Evolutionary conservation across 2,329 filamentous ascomycete genomes (phyloP).

Genomic region (Hypoxylon sp.): DNA sequence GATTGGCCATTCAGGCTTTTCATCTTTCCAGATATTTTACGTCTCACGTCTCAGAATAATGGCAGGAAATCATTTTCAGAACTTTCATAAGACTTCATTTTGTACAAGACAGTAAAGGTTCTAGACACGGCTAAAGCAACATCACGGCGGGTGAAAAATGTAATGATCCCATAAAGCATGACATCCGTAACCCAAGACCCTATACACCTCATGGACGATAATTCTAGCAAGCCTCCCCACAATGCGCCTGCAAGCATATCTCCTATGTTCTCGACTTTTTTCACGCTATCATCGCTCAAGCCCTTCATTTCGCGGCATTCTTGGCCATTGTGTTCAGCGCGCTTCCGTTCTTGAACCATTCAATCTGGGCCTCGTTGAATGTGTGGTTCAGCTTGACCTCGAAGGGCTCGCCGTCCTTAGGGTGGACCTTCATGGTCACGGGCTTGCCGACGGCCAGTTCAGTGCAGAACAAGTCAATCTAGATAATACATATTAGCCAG

Average conservation of each 20-base stretch:
- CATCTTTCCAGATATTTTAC: not conserved
- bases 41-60: not conserved
- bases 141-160: constrained; percentile 47
- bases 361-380: constrained; percentile 97
- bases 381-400: constrained; percentile 91
- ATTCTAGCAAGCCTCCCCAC: constrained; percentile 53
- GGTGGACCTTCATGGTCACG: constrained; percentile 90
- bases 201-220: constrained; percentile 49
- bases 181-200: constrained; percentile 50
- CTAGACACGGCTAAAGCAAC: constrained; percentile 49
- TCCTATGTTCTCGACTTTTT: constrained; percentile 40
- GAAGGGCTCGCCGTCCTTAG: constrained; percentile 84
- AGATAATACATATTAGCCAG: constrained; percentile 42
- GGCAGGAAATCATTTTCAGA: constrained; percentile 7
- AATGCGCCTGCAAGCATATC: constrained; percentile 48
- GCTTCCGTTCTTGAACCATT: constrained; percentile 99
- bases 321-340: constrained; percentile 99
- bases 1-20: too few species aligned
- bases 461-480: constrained; percentile 87
- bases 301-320: constrained; percentile 56
- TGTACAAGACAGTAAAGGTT: constrained; percentile 52
- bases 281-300: constrained; percentile 4
- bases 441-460: constrained; percentile 93
- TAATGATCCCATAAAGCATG: constrained; percentile 49
- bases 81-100: constrained; percentile 51